Evolutionary conservation across 1,284 basidiomycete species (phyloP), one percentile per base, ranked within the genome.

Genomic region (Anthracocystis setariae): DNA sequence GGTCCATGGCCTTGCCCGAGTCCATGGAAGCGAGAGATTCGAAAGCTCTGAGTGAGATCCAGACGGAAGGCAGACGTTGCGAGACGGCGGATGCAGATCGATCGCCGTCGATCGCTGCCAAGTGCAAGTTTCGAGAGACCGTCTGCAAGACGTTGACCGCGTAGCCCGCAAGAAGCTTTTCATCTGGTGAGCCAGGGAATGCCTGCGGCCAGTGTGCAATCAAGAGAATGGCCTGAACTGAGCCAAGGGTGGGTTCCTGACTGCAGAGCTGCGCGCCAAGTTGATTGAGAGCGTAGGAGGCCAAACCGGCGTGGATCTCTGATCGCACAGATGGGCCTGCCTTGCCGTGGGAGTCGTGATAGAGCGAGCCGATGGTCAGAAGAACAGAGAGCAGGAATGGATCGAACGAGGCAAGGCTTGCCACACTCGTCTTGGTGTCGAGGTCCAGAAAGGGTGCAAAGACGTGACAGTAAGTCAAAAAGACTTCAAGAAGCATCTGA

Each of bases 151-250:
- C 3, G 40, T 46, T 48, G 12, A 56, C 38, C 5, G 67, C 67
- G 23, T 55, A 54, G n/a, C 56, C 49, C 3, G 60, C 29, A 3
- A 70, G 42, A 7, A 57, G 32, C 45, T 60, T 59, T 33, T 70
- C 67, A 29, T 70, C 67, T 17, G 67, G 67, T 29, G 45, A 56
- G 13, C 56, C 67, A 2, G 67, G 60, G 25, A 70, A 70, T 2
- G 67, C 67, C 21, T 70, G 67, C 12, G 67, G 60, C 67, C 67
- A 70, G 44, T 60, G 60, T 2, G 67, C 67, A 18, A 70, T 70
- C 27, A 70, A 42, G 18, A 70, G 52, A 7, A 70, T 53, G n/a
- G 60, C 67, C 49, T 64, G 67, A 3, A 60, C 67, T 7, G 61
- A 21, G 39, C 60, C 52, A 20, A 70, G 8, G 9, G 67, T 63